A percentile compares a stretch with the other conserved stretches of the same genome.
Conservation (phyloP, 1,284 basidiomycete species). For the Fistulinella staudtii region DNA sequence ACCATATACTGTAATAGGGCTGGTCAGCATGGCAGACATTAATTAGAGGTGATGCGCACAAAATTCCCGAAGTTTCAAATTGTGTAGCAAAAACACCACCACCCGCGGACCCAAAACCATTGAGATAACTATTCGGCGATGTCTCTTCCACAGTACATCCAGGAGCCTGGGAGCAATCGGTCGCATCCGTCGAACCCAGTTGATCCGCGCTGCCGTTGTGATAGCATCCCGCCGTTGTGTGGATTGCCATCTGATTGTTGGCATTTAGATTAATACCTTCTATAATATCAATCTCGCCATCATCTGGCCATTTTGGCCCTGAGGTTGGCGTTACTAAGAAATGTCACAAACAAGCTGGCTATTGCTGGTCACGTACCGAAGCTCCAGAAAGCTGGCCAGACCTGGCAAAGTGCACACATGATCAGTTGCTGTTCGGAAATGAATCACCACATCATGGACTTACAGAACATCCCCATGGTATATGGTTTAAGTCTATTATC, state of each 20-base stretch:
- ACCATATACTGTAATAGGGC: slow-evolving; percentile 57
- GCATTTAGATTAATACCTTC: slow-evolving; percentile 51
- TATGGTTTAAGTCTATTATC: slow-evolving; percentile 57
- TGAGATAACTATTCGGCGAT: slow-evolving; percentile 55
- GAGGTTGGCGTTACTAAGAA: slow-evolving; percentile 1
- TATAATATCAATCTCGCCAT: slow-evolving; percentile 54
- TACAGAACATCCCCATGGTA: slow-evolving; percentile 68
- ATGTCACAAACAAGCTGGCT: not conserved
- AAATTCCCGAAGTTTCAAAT: slow-evolving; percentile 57
- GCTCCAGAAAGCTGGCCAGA: slow-evolving; percentile 53
- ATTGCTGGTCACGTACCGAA: slow-evolving; percentile 25
- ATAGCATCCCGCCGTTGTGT: slow-evolving; percentile 44
- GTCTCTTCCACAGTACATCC: slow-evolving; percentile 66
- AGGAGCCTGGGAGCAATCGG: slow-evolving; percentile 46
- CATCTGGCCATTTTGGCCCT: slow-evolving; percentile 40
- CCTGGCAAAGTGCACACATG: slow-evolving; percentile 23
- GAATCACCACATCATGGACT: slow-evolving; percentile 16
- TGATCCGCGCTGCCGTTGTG: slow-evolving; percentile 32
- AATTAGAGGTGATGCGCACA: slow-evolving; percentile 40
- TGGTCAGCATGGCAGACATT: slow-evolving; percentile 3
- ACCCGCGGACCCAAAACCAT: slow-evolving; percentile 57
- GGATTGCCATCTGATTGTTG: slow-evolving; percentile 61
- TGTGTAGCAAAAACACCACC: slow-evolving; percentile 75
- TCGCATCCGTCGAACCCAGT: slow-evolving; percentile 33
- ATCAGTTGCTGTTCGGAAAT: slow-evolving; percentile 5